phyloP scores from a whole-genome alignment of 2,329 filamentous ascomycete genomes.

The Nemania abortiva region DNA sequence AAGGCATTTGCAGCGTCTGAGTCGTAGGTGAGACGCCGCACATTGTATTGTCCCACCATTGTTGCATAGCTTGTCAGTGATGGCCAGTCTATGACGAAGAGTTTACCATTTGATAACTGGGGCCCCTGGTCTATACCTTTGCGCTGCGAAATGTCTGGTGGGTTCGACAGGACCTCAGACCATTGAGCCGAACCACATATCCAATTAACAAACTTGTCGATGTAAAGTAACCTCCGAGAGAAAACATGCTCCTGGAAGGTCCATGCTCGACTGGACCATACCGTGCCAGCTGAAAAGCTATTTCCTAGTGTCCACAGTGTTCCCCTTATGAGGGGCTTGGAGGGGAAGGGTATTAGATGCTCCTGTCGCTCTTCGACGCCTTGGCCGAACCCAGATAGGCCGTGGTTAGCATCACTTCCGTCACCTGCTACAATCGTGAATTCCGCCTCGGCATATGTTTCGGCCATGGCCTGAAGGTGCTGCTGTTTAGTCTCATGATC shows the following conservation, averaged over 20 bases:
- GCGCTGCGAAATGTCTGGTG: not conserved
- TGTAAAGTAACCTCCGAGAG: conserved; percentile 24
- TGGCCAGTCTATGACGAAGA: conserved; percentile 25
- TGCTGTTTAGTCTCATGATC: conserved; percentile 8
- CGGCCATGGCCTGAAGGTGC: conserved; percentile 19
- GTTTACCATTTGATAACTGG: not conserved
- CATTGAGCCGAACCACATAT: conserved; percentile 21
- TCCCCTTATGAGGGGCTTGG: conserved; percentile 13
- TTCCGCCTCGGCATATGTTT: conserved; percentile 18
- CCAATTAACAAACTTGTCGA: conserved; percentile 25
- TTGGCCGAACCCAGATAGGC: conserved; percentile 21
- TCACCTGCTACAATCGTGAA: conserved; percentile 28
- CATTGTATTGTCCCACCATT: conserved; percentile 25
- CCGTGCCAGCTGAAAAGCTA: conserved; percentile 10
- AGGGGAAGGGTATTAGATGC: conserved; percentile 25
- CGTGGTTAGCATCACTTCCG: conserved; percentile 20
- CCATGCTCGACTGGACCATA: conserved; percentile 30
- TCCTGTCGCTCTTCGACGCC: conserved; percentile 16
- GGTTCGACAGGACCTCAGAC: conserved; percentile 12
- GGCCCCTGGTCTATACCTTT: not conserved
- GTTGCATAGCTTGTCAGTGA: conserved; percentile 20
- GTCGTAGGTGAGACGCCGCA: conserved; percentile 21
- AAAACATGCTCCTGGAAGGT: conserved; percentile 29
- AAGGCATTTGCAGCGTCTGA: conserved; percentile 20
- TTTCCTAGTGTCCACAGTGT: conserved; percentile 1